Evolutionary conservation across 371 early-diverging fungal genomes (phyloP).

Genomic region (Circinella minor): DNA sequence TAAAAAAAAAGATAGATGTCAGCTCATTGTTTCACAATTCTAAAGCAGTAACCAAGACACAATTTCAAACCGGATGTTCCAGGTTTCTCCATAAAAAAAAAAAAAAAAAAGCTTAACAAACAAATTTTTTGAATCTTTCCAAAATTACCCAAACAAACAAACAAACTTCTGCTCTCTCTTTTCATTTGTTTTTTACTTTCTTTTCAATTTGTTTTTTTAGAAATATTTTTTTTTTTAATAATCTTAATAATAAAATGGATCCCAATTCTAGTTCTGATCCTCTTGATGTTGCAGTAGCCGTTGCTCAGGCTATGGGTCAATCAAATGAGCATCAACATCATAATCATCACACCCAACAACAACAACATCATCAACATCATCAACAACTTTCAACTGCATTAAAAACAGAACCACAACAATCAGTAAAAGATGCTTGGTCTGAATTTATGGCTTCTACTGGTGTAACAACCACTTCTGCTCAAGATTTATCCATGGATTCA

Average conservation of each 20-base stretch:
- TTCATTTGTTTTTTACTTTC: conserved; percentile 12
- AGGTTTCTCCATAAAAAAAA: background rate
- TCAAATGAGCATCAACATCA: background rate
- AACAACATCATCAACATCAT: background rate
- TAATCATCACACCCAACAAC: background rate
- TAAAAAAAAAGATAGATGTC: too few species aligned
- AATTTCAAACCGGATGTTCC: background rate
- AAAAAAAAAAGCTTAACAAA: too few species aligned
- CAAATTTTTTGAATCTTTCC: background rate
- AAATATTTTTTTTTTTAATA: background rate
- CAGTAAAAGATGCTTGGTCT: background rate
- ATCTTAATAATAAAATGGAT: conserved; percentile 15
- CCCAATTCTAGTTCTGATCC: conserved; percentile 21
- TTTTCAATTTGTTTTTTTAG: conserved; percentile 1
- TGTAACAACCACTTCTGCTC: background rate
- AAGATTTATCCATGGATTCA: conserved; percentile 1
- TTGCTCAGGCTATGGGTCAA: conserved; percentile 26
- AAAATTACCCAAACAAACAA: background rate
- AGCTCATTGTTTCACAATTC: background rate
- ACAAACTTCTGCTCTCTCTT: background rate
- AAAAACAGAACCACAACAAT: background rate
- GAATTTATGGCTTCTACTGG: conserved; percentile 7
- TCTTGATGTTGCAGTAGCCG: conserved; percentile 23
- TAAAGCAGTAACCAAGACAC: conserved; percentile 1
- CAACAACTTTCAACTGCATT: background rate